phyloP scores from a whole-genome alignment of 176 grass and related monocot genomes.

The Oryza officinalis region DNA sequence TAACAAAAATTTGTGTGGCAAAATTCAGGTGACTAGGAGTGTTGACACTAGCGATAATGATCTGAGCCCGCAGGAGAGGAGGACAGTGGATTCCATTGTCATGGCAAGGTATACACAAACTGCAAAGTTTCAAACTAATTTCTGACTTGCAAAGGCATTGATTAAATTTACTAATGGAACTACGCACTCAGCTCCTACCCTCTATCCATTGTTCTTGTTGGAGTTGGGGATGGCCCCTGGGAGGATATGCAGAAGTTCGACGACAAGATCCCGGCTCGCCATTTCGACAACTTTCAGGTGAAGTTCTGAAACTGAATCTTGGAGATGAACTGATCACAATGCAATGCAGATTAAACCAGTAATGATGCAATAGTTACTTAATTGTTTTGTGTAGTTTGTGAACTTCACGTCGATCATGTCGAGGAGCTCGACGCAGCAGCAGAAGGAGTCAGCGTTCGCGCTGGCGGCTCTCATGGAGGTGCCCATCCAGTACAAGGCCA shows the following conservation, averaged over 20 bases:
- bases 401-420: slow-evolving; percentile 90
- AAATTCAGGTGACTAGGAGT: slow-evolving; percentile 73
- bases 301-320: background rate
- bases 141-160: background rate
- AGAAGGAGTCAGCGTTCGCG: slow-evolving; percentile 85
- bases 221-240: slow-evolving; percentile 89
- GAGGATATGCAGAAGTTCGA: slow-evolving; percentile 92
- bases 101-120: slow-evolving; percentile 68
- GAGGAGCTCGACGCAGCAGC: slow-evolving; percentile 44
- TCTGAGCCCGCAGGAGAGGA: slow-evolving; percentile 83
- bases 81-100: slow-evolving; percentile 83
- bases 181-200: slow-evolving; percentile 72
- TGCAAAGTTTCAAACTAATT: background rate
- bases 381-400: slow-evolving; percentile 59
- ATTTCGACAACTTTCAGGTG: slow-evolving; percentile 98
- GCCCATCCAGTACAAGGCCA: slow-evolving; percentile 92
- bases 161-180: background rate
- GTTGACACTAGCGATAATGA: slow-evolving; percentile 57
- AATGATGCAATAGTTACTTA: background rate
- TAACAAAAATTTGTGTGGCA: no score
- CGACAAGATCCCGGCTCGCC: slow-evolving; percentile 73
- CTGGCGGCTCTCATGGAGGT: slow-evolving; percentile 95
- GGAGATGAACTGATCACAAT: background rate
- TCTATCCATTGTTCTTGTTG: slow-evolving; percentile 82
- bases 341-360: background rate